Conservation (phyloP, 2,329 filamentous ascomycete genomes). For the Ceratocystis harringtonii region DNA sequence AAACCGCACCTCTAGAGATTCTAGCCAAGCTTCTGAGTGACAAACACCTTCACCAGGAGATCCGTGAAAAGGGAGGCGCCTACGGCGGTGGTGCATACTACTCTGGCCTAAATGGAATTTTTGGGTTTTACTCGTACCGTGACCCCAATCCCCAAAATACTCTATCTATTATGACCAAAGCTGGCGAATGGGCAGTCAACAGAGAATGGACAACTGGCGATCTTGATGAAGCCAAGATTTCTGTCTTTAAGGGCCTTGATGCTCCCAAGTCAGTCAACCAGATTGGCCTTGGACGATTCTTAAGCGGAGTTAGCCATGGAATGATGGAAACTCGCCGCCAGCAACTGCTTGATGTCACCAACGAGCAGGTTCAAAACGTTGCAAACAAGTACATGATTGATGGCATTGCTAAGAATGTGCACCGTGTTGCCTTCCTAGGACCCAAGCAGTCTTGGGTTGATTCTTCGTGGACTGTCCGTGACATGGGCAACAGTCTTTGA, state of each 20-base stretch:
- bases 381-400: constrained; percentile 73
- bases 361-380: constrained; percentile 61
- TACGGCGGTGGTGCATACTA: constrained; percentile 87
- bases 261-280: constrained; percentile 74
- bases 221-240: constrained; percentile 89
- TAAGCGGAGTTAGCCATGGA: constrained; percentile 69
- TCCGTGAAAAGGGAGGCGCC: constrained; percentile 91
- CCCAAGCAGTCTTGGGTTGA: constrained; percentile 71
- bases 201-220: constrained; percentile 70
- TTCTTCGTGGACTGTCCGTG: constrained; percentile 55
- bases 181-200: constrained; percentile 69
- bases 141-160: constrained; percentile 91
- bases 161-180: constrained; percentile 65
- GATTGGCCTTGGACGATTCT: constrained; percentile 75
- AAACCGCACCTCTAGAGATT: constrained; percentile 70
- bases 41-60: constrained; percentile 92
- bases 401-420: constrained; percentile 41
- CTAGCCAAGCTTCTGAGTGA: constrained; percentile 86
- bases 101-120: constrained; percentile 64
- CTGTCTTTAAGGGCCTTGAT: constrained; percentile 82
- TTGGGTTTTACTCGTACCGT: constrained; percentile 92
- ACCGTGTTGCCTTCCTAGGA: constrained; percentile 60
- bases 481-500: constrained; percentile 46
- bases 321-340: constrained; percentile 80
- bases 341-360: constrained; percentile 71